Evolutionary conservation across 257 asterid species (phyloP).

Genomic region (Datura wrightii): DNA sequence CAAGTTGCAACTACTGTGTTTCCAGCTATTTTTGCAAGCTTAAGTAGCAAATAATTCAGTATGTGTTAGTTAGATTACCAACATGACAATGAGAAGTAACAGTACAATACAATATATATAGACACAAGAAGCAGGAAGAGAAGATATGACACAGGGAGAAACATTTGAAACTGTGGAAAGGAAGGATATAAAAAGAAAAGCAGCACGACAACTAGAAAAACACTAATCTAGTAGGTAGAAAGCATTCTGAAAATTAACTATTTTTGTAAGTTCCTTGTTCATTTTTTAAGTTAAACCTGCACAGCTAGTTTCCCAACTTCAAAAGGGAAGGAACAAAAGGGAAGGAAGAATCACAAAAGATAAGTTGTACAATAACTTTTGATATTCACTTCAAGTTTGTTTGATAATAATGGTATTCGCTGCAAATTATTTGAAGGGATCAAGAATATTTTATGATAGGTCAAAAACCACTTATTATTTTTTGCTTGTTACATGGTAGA

Average conservation of each 20-base stretch:
- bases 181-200: neutral
- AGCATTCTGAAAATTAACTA: neutral
- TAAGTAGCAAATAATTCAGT: conserved; percentile 41
- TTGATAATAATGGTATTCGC: neutral
- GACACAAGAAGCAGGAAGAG: conserved; percentile 23
- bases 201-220: neutral
- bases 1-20: conserved; percentile 91
- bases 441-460: neutral
- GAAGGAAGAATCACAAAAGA: conserved; percentile 11
- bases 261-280: neutral
- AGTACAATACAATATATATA: conserved; percentile 2
- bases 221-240: neutral
- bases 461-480: neutral
- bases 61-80: conserved; percentile 34
- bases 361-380: neutral
- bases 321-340: conserved; percentile 19
- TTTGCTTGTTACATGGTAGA: neutral
- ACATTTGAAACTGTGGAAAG: neutral
- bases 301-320: neutral
- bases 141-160: conserved; percentile 4
- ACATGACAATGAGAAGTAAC: neutral
- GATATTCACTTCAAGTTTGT: neutral
- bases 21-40: conserved; percentile 96
- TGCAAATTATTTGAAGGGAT: neutral
- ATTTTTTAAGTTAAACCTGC: neutral